Evolutionary conservation across 2,329 filamentous ascomycete species (phyloP), one percentile per base, ranked within the genome.

Genomic region (Decorospora gaudefroyi): DNA sequence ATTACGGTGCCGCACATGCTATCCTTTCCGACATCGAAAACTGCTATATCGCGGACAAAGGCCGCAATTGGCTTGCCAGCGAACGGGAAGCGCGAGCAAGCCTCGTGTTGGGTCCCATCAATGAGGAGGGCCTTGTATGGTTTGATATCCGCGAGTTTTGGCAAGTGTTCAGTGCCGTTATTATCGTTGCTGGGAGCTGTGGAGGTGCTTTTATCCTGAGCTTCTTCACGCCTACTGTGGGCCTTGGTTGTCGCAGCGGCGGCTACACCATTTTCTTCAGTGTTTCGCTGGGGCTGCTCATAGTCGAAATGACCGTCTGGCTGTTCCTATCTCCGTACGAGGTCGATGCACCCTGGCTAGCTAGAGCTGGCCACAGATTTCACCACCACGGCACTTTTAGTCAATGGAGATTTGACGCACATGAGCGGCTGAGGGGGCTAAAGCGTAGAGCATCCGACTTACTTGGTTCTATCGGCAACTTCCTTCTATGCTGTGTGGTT

Each of bases 191-290:
- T 4, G 68, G 56, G 10, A 71, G 67, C 17, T 64, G 59, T 13
- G 59, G 65, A 4, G 72, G 72, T 2, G 69, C 72, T 0, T 75
- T 74, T 36, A 60, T 72, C 6, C 47, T 76, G 12, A 72, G 69
- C 6, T 76, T 61, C 49, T 73, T 68, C 49, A 76, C 74, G 0
- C 75, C 75, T 0, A 76, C 74, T 0, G 72, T 76, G 0, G 74
- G 75, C 1, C 58, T 76, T 0, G 73, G 73, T 0, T 75, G 61
- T 21, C 58, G 62, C 0, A 63, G 70, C 26, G 73, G 73, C 2
- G 73, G 72, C 3, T 77, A 76, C 44, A 63, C 70, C n/a, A 64
- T 76, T 11, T 76, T 74, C 44, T 61, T 66, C 16, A 30, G 57
- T 13, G 40, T 70, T 3, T 55, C 67, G 4, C 41, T 67, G 0